Evolutionary conservation across 495 filamentous ascomycete species (phyloP).

Genomic region (Aspergillus wentii): DNA sequence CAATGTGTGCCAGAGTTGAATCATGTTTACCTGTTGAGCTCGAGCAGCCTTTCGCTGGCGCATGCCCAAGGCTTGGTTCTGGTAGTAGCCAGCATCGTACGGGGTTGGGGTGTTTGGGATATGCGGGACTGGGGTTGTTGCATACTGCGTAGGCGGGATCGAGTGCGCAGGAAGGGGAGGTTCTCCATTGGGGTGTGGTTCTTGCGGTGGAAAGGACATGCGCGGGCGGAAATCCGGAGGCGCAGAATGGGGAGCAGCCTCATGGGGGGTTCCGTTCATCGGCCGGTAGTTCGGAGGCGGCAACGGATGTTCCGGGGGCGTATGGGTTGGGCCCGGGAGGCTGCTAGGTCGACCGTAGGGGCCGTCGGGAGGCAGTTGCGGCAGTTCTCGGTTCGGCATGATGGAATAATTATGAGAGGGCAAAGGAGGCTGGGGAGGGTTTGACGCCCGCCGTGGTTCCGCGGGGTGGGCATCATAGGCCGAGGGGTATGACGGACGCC

Average conservation of each 20-base stretch:
- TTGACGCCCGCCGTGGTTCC: conserved; percentile 30
- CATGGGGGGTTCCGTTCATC: conserved; percentile 34
- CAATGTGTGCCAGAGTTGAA: background rate
- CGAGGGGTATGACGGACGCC: conserved; percentile 30
- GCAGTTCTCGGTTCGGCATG: conserved; percentile 33
- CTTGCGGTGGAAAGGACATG: conserved; percentile 27
- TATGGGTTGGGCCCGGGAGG: conserved; percentile 25
- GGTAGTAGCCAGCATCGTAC: conserved; percentile 28
- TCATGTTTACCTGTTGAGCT: conserved; percentile 32
- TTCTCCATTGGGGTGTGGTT: conserved; percentile 22
- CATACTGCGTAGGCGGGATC: conserved; percentile 23
- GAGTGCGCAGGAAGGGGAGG: conserved; percentile 16
- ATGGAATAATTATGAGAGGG: conserved; percentile 26
- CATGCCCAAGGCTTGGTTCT: conserved; percentile 26
- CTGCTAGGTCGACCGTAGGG: conserved; percentile 32
- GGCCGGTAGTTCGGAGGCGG: conserved; percentile 25
- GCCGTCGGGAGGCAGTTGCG: conserved; percentile 32
- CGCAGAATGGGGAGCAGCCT: conserved; percentile 30
- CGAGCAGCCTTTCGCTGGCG: conserved; percentile 38
- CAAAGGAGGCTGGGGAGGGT: conserved; percentile 22
- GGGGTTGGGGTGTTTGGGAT: conserved; percentile 21
- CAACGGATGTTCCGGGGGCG: conserved; percentile 17
- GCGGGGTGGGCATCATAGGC: conserved; percentile 25
- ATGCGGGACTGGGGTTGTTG: conserved; percentile 20
- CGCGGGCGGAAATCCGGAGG: conserved; percentile 35